Evolutionary conservation across 805 yeast species (phyloP).

Genomic region (Candida pseudofarinosa): DNA sequence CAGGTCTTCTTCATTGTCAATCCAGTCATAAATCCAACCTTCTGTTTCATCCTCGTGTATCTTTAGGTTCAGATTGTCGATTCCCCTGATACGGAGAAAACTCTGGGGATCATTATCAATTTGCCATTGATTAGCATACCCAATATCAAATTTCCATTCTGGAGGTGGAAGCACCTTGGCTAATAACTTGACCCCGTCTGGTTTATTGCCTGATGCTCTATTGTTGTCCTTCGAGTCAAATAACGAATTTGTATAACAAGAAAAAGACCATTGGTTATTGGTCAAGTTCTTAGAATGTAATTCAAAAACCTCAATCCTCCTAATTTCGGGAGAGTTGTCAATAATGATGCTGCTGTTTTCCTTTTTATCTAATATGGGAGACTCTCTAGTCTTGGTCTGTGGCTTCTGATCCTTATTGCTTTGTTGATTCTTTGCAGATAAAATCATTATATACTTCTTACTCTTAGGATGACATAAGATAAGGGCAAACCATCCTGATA

Average conservation of each 20-base stretch:
- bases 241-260: slow-evolving; percentile 49
- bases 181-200: slow-evolving; percentile 58
- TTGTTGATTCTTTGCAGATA: slow-evolving; percentile 7
- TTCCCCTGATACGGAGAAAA: slow-evolving; percentile 51
- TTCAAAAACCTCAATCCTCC: slow-evolving; percentile 74
- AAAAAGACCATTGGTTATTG: slow-evolving; percentile 58
- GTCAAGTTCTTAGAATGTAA: slow-evolving; percentile 63
- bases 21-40: slow-evolving; percentile 50
- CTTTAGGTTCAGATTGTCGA: slow-evolving; percentile 15
- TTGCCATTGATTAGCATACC: slow-evolving; percentile 55
- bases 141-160: slow-evolving; percentile 67
- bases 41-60: slow-evolving; percentile 29
- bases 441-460: slow-evolving; percentile 24
- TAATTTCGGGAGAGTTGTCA: slow-evolving; percentile 60
- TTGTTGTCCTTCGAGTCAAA: slow-evolving; percentile 49
- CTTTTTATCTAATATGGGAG: slow-evolving; percentile 13
- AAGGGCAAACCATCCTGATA: slow-evolving; percentile 54
- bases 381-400: slow-evolving; percentile 2
- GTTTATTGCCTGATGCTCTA: slow-evolving; percentile 45
- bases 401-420: slow-evolving; percentile 5
- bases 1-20: slow-evolving; percentile 15
- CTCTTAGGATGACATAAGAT: slow-evolving; percentile 58
- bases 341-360: slow-evolving; percentile 54
- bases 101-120: slow-evolving; percentile 49
- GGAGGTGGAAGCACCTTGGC: slow-evolving; percentile 60